phyloP scores from a whole-genome alignment of 2,329 filamentous ascomycete genomes.

The Hymenoscyphus albidus region DNA sequence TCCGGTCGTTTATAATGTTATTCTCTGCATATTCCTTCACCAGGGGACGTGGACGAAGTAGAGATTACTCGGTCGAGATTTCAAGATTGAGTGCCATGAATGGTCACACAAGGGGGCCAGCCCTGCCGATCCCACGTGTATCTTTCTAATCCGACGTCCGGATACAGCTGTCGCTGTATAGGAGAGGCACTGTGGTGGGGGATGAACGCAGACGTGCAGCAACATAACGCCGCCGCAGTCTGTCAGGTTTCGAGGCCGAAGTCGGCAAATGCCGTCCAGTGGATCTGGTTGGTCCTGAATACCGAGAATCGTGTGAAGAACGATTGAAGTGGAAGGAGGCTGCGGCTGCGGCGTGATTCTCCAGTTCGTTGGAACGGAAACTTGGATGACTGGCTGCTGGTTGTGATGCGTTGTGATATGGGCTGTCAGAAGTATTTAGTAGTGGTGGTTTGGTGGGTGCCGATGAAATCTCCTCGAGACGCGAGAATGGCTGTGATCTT shows the following conservation, averaged over 20 bases:
- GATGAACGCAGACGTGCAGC: neutral
- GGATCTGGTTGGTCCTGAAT: neutral
- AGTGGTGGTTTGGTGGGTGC: neutral
- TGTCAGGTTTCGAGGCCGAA: neutral
- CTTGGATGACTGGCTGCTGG: neutral
- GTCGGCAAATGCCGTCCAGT: neutral
- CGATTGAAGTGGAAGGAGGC: neutral
- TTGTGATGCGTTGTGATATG: neutral
- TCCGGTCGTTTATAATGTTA: slow-evolving; percentile 7
- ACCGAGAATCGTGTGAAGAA: neutral
- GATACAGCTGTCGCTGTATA: neutral
- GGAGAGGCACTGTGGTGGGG: neutral
- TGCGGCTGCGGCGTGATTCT: neutral
- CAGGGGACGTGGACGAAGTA: neutral
- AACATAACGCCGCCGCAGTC: neutral
- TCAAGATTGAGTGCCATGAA: neutral
- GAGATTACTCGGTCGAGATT: slow-evolving; percentile 5
- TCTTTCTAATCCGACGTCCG: neutral
- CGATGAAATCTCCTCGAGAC: neutral
- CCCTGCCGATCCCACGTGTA: neutral
- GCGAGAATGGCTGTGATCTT: neutral
- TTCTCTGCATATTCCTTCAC: slow-evolving; percentile 7
- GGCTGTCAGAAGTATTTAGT: neutral
- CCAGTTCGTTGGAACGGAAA: neutral
- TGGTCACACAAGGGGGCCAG: neutral